These are phyloP conservation scores for Austropuccinia psidii DNA, from an alignment of 1,284 basidiomycete species.

Conservation along the genomic window DNA sequence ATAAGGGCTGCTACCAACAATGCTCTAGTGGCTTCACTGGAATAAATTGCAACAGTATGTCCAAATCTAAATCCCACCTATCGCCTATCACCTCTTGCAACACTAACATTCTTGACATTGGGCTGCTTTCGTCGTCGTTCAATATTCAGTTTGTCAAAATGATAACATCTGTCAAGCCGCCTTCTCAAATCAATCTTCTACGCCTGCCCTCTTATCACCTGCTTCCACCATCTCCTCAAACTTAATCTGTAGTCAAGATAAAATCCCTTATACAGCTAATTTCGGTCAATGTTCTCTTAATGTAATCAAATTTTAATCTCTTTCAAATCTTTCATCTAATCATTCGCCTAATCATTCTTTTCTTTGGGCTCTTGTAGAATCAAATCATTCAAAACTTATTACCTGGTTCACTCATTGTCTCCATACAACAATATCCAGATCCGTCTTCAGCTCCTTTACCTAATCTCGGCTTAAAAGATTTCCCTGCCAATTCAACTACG, in stretches of 20 bases:
- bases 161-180: slow-evolving; percentile 11
- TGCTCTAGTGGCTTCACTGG: slow-evolving; percentile 20
- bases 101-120: not conserved
- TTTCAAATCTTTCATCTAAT: not conserved
- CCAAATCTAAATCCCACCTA: not conserved
- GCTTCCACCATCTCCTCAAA: not conserved
- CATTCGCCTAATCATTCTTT: not conserved
- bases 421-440: slow-evolving; percentile 14
- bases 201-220: not conserved
- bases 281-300: slow-evolving; percentile 31
- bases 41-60: slow-evolving; percentile 30
- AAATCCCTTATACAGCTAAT: slow-evolving; percentile 12
- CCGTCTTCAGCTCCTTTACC: slow-evolving; percentile 3
- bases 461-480: not conserved
- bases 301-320: not conserved
- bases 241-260: slow-evolving; percentile 27
- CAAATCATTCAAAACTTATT: slow-evolving; percentile 11
- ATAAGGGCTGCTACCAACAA: slow-evolving; percentile 16
- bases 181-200: not conserved
- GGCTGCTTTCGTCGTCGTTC: not conserved
- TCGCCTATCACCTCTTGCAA: not conserved
- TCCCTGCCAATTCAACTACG: not conserved
- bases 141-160: slow-evolving; percentile 16
- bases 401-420: not conserved
- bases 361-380: slow-evolving; percentile 1